phyloP scores from a whole-genome alignment of 2,329 filamentous ascomycete genomes.

The Neofusicoccum sp. region DNA sequence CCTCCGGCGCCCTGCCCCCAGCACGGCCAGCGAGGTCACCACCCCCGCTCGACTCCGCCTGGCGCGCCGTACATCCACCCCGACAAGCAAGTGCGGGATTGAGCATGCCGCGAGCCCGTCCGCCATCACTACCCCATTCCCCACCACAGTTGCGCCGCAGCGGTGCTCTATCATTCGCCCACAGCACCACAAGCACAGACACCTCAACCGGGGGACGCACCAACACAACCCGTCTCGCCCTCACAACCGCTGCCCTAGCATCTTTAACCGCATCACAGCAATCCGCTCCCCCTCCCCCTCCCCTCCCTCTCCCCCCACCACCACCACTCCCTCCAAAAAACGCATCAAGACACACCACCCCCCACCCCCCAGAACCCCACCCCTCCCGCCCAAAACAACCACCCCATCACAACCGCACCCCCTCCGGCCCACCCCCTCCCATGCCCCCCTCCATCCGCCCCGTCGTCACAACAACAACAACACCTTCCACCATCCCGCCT shows the following conservation, averaged over 20 bases:
- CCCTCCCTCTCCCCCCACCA: too few relatives aligned
- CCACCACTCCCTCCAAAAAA: too few relatives aligned
- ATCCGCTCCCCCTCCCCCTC: too few relatives aligned
- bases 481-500: background rate
- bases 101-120: slow-evolving; percentile 18
- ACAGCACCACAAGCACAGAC: too few relatives aligned
- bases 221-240: too few relatives aligned
- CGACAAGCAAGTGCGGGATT: too few relatives aligned
- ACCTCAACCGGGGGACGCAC: too few relatives aligned
- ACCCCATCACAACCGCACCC: background rate
- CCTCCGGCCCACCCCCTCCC: slow-evolving; percentile 1
- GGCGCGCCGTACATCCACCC: slow-evolving; percentile 32
- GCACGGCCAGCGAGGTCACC: slow-evolving; percentile 25
- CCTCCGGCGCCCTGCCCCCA: slow-evolving; percentile 25
- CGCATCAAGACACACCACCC: too few relatives aligned
- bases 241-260: too few relatives aligned
- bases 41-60: slow-evolving; percentile 32
- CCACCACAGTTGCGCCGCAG: background rate
- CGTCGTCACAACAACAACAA: background rate
- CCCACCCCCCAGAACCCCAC: background rate
- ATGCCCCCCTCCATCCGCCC: background rate
- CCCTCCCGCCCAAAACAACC: background rate
- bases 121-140: background rate
- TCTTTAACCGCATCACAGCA: too few relatives aligned
- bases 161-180: too few relatives aligned